Base-by-base conservation (phyloP, 139 green algal genomes). In the Chlamydomonas schloesseri region DNA sequence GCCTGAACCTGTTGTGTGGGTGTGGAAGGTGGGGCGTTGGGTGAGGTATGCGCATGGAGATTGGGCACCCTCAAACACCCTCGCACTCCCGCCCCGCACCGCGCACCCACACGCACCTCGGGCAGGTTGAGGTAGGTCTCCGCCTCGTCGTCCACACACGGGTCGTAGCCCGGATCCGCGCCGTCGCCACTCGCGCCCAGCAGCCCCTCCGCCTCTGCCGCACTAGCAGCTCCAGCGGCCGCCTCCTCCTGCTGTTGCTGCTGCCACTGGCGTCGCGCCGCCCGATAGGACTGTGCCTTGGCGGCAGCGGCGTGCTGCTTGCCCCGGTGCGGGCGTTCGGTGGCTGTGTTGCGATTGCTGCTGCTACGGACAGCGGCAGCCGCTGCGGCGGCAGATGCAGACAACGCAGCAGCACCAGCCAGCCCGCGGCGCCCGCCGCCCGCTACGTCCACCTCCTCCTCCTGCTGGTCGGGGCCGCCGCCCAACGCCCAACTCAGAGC, bases 51-150 rank as follows among this genome's bases (percentile, higher is more conserved):
- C n/a, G n/a, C n/a, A n/a, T n/a, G n/a, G n/a, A n/a, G n/a, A n/a
- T n/a, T n/a, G n/a, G n/a, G n/a, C n/a, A n/a, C n/a, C n/a, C n/a
- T n/a, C 42, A 50, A 13, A 50, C 42, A 50, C 42, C 5, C 42
- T 50, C 42, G 42, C 42, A 50, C 8, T 50, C 5, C 8, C 8
- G 42, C 42, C 5, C 8, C 8, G 5, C 42, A 5, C 42, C 8
- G 42, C 42, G 42, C 6, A 8, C 42, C 42, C 42, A n/a, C n/a
- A n/a, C 96, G 90, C 73, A 98, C 94, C 46, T 98, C 93, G 1
- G 83, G 87, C 50, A 93, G 73, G 90, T 98, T 98, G 29, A 98
- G 78, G 92, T 96, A 98, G 1, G 57, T 57, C 70, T 94, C 89
- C 21, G 95, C 91, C 71, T 96, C 92, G 34, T 93, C 71, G 74